Evolutionary conservation across 2,329 filamentous ascomycete genomes (phyloP), one percentile per base, ranked within the genome.

Genomic region (Aspergillus udagawae): DNA sequence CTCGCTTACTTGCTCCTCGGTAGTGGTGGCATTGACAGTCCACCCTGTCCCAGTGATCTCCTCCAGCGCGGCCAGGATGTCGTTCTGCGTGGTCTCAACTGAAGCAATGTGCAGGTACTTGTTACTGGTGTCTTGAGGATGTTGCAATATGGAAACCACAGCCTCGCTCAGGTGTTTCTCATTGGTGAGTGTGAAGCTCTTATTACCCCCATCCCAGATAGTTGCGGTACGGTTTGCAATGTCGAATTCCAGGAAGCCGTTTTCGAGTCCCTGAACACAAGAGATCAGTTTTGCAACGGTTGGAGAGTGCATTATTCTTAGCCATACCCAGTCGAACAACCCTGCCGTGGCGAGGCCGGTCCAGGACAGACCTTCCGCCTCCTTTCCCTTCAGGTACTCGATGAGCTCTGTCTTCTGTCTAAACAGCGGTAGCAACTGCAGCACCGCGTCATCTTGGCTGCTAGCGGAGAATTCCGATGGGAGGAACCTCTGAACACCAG

Each of bases 281-380:
- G 12, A 4, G 9, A 9, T 41, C n/a, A 3, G 12, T 59, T 12
- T n/a, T 42, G 3, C 25, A n/a, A 27, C 23, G 6, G n/a, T 2
- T 23, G 27, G n/a, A 61, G 28, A 10, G 8, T 29, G 28, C 8
- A 3, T 8, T 29, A 9, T 9, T 29, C 28, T 29, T 9, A 29
- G 28, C 8, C 61, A 49, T 54, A 65, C 58, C 82, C 80, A 84
- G 65, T 88, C 86, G 66, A 88, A 86, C 69, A 88, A 84, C 2
- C 81, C 73, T 0, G 85, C 83, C 8, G 75, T 82, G 3, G 84
- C 79, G 14, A 89, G 67, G 2, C 76, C 82, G 1, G 83, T 87
- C 85, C 86, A 89, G 29, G 75, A 79, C 60, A 88, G 80, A 0
- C 63, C 69, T 1, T 74, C 65, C 23, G 73, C 70, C 58, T 80